Evolutionary conservation across 352 stramenopile genomes (phyloP), one percentile per base, ranked within the genome.

Genomic region (Phytophthora vignae): DNA sequence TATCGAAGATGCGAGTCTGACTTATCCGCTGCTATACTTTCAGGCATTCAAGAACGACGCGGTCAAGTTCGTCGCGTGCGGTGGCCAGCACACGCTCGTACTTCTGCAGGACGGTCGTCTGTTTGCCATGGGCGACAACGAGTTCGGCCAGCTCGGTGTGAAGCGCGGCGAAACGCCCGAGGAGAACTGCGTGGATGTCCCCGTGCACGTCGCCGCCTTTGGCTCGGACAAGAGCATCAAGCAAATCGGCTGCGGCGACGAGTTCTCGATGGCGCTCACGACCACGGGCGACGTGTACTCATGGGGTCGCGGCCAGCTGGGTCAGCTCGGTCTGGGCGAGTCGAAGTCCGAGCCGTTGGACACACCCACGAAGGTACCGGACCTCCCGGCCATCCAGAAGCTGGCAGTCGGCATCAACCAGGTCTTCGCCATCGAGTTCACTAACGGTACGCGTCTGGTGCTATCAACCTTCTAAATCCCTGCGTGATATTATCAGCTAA

Each of bases 401-500:
- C 25, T 95, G 42, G 84, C 78, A 33, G 76, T 83, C 10, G 88
- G 85, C 27, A 78, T 81, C n/a, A 93, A 95, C 72, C 83, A 93
- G 60, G 77, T 92, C 31, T 93, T 95, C 57, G 85, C 80, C 9
- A 69, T 95, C 61, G 88, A 95, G 73, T 93, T 88, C 55, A 93
- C 88, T 3, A 64, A 93, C 49, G 78, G 84, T 94, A 78, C 61
- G 82, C 75, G 11, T 29, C 46, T 40, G 33, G 22, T 25, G 12
- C 46, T 27, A 22, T 29, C 19, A 15, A 22, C 46, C 7, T 22
- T 1, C n/a, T 1, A 22, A 29, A 22, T 9, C 15, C 46, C 6
- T 52, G 1, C 10, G 38, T 12, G 11, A 15, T n/a, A 14, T 2
- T 14, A 48, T 19, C 14, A 17, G 21, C 38, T 33, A 38, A 8